A percentile compares a stretch with the other conserved stretches of the same genome.
Conservation (phyloP, 2,329 filamentous ascomycete species). For the Onygenales sp. region DNA sequence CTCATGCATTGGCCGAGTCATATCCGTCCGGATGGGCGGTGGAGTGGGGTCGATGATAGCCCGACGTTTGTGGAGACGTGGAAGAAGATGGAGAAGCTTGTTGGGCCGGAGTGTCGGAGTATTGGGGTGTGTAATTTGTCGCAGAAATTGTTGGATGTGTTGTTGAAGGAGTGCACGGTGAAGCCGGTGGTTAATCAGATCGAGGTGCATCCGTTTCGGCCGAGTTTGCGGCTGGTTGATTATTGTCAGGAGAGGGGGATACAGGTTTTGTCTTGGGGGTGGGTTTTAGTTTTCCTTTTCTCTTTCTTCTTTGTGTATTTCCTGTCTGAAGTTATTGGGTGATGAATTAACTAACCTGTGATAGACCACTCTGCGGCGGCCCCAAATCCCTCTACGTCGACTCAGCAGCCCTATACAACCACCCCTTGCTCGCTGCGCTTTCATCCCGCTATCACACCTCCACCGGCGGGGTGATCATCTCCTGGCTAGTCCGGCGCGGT, state of each 20-base stretch:
- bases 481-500: background rate
- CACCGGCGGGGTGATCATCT: background rate
- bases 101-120: background rate
- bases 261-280: background rate
- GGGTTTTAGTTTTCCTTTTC: background rate
- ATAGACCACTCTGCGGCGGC: background rate
- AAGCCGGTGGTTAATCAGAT: background rate
- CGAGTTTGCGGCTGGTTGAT: background rate
- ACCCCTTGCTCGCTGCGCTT: background rate
- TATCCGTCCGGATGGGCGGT: background rate
- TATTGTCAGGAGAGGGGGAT: background rate
- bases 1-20: background rate
- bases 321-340: background rate
- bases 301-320: background rate
- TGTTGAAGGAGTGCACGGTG: background rate
- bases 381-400: background rate
- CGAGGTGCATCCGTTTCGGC: background rate
- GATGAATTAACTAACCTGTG: background rate
- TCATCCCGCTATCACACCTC: background rate
- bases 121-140: background rate
- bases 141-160: background rate
- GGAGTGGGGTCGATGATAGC: background rate
- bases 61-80: background rate
- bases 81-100: background rate
- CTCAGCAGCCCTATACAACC: background rate